Conservation (phyloP, 2,329 filamentous ascomycete species). For the Ophiocordyceps sinensis region DNA sequence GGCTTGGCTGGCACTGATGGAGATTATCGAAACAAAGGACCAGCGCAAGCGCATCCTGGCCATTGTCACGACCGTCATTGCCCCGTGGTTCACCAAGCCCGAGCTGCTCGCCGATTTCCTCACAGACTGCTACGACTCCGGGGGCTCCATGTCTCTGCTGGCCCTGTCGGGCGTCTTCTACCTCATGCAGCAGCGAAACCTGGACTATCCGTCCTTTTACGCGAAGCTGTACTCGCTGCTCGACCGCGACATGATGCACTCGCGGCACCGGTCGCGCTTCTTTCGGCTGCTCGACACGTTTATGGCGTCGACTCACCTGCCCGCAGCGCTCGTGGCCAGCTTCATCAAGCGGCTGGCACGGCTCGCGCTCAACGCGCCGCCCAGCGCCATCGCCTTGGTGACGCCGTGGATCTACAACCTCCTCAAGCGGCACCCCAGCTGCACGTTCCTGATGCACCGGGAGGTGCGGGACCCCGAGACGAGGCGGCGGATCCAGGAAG, state of each 20-base stretch:
- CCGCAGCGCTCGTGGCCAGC: constrained; percentile 78
- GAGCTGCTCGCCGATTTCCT: constrained; percentile 92
- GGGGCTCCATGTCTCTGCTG: constrained; percentile 74
- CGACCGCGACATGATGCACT: constrained; percentile 75
- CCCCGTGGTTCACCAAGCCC: constrained; percentile 78
- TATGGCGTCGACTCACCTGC: constrained; percentile 80
- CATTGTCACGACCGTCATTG: constrained; percentile 62
- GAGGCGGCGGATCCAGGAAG: constrained; percentile 43
- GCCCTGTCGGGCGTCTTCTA: constrained; percentile 91
- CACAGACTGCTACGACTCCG: constrained; percentile 80
- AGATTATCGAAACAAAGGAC: constrained; percentile 48
- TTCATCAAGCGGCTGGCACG: constrained; percentile 90
- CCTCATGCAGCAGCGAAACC: constrained; percentile 80
- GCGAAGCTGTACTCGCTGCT: constrained; percentile 85
- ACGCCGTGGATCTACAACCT: constrained; percentile 94
- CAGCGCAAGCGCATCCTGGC: constrained; percentile 69
- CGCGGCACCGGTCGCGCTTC: constrained; percentile 85
- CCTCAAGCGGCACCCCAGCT: constrained; percentile 75
- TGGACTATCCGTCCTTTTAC: constrained; percentile 94
- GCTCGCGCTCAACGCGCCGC: constrained; percentile 74
- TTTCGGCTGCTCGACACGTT: constrained; percentile 88
- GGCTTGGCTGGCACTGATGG: constrained; percentile 71
- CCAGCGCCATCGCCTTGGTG: constrained; percentile 74
- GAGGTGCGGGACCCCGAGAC: constrained; percentile 43
- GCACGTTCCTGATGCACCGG: constrained; percentile 93